phyloP scores from a whole-genome alignment of 257 asterid species.

The Solanum dulcamara region DNA sequence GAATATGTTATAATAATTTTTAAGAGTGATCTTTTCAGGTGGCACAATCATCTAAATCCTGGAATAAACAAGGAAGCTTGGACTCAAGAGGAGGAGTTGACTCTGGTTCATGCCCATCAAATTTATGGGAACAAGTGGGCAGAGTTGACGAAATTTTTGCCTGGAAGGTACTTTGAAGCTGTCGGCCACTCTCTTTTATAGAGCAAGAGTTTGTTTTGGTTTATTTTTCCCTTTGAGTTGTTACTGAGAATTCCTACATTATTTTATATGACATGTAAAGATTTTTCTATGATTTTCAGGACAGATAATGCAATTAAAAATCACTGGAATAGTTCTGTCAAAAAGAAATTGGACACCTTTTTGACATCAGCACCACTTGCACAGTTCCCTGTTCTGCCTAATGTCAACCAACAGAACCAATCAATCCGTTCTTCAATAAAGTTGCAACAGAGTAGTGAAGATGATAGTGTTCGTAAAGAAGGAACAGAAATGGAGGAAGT shows the following conservation, averaged over 20 bases:
- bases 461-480: constrained; percentile 35
- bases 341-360: constrained; percentile 80
- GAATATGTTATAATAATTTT: neutral
- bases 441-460: constrained; percentile 72
- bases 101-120: constrained; percentile 76
- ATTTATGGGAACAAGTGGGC: constrained; percentile 98
- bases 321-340: constrained; percentile 94
- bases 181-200: neutral
- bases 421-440: constrained; percentile 48
- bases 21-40: constrained; percentile 31
- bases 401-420: constrained; percentile 30
- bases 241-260: neutral
- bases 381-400: constrained; percentile 61
- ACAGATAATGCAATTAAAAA: constrained; percentile 88
- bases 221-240: neutral
- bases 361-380: constrained; percentile 81
- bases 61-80: constrained; percentile 82
- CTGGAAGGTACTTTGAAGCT: constrained; percentile 60
- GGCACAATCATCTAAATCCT: constrained; percentile 99
- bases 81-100: constrained; percentile 92
- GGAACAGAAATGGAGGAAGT: constrained; percentile 56
- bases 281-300: constrained; percentile 38
- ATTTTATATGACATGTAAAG: constrained; percentile 3
- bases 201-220: neutral
- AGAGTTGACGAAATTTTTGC: constrained; percentile 74